Evolutionary conservation across 768 basidiomycete species (phyloP).

Genomic region (Phanerodontia chrysosporium): DNA sequence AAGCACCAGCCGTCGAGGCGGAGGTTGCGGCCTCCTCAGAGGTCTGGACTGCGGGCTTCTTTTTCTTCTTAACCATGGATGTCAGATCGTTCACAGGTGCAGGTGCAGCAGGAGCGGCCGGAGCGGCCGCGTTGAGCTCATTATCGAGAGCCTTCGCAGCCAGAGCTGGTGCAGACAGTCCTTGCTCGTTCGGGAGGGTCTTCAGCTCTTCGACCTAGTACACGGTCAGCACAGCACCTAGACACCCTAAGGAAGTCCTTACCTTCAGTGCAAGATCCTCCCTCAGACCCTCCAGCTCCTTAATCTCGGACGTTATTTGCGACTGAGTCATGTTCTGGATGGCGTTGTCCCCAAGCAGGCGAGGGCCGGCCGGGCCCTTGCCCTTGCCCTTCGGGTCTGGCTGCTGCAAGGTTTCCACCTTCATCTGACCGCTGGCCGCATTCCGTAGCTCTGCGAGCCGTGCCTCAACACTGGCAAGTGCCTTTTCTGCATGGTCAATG

Average conservation of each 20-base stretch:
- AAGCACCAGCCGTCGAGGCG: constrained; percentile 28
- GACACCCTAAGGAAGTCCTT: constrained; percentile 4
- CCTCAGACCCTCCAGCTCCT: constrained; percentile 70
- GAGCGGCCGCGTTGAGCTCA: constrained; percentile 51
- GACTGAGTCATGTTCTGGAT: constrained; percentile 63
- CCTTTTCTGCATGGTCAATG: constrained; percentile 75
- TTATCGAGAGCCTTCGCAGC: constrained; percentile 68
- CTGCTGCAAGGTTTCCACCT: constrained; percentile 22
- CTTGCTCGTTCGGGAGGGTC: constrained; percentile 62
- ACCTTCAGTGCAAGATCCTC: constrained; percentile 85
- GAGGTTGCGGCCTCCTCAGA: constrained; percentile 11
- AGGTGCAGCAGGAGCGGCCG: constrained; percentile 28
- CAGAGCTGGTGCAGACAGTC: constrained; percentile 60
- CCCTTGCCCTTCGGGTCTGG: constrained; percentile 64
- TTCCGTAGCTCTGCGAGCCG: constrained; percentile 59
- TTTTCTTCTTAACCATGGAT: constrained; percentile 87
- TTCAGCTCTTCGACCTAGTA: constrained; percentile 89
- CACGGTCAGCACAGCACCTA: background rate
- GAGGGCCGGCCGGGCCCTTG: constrained; percentile 46
- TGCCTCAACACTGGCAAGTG: constrained; percentile 71
- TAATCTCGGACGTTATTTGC: constrained; percentile 76
- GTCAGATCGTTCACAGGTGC: constrained; percentile 77
- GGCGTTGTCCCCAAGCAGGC: constrained; percentile 45
- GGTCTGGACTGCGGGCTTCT: constrained; percentile 27
- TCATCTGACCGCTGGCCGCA: constrained; percentile 37